Conservation (phyloP, 225 moss, liverwort and hornwort genomes). For the Sphagnum tenellum region DNA sequence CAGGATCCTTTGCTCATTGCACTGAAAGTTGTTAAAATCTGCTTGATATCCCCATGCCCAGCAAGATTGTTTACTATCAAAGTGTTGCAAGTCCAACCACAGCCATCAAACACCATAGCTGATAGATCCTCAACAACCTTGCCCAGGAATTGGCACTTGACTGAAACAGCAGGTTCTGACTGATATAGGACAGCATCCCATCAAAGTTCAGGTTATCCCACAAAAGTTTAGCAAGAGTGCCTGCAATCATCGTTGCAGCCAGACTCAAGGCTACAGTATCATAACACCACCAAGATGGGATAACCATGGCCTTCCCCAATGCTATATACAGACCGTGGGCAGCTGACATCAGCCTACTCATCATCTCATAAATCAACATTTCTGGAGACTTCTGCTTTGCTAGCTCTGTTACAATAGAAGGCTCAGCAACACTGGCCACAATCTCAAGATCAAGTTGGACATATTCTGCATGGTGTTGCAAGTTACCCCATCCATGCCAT, state of each 20-base stretch:
- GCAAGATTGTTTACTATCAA: conserved; percentile 72
- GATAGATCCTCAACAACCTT: conserved; percentile 85
- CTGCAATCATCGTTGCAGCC: conserved; percentile 78
- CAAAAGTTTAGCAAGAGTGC: conserved; percentile 70
- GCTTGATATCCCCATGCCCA: conserved; percentile 76
- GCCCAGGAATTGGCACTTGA: conserved; percentile 81
- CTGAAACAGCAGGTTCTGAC: conserved; percentile 46
- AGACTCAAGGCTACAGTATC: conserved; percentile 60
- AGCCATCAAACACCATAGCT: conserved; percentile 75
- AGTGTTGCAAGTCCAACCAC: conserved; percentile 78
- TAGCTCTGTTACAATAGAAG: conserved; percentile 49
- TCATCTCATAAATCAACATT: conserved; percentile 73
- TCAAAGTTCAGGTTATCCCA: conserved; percentile 70
- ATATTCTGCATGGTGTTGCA: conserved; percentile 61
- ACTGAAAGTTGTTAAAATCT: conserved; percentile 63
- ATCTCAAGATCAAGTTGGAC: conserved; percentile 62
- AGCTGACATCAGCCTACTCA: conserved; percentile 66
- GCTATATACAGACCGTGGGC: conserved; percentile 78
- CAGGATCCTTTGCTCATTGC: conserved; percentile 84
- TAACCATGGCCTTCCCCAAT: conserved; percentile 79
- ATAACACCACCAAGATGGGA: conserved; percentile 83
- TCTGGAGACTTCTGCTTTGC: conserved; percentile 76
- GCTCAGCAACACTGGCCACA: conserved; percentile 44
- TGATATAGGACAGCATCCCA: conserved; percentile 39
- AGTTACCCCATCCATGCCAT: conserved; percentile 83